Evolutionary conservation across 768 basidiomycete species (phyloP).

Genomic region (Obba rivulosa): DNA sequence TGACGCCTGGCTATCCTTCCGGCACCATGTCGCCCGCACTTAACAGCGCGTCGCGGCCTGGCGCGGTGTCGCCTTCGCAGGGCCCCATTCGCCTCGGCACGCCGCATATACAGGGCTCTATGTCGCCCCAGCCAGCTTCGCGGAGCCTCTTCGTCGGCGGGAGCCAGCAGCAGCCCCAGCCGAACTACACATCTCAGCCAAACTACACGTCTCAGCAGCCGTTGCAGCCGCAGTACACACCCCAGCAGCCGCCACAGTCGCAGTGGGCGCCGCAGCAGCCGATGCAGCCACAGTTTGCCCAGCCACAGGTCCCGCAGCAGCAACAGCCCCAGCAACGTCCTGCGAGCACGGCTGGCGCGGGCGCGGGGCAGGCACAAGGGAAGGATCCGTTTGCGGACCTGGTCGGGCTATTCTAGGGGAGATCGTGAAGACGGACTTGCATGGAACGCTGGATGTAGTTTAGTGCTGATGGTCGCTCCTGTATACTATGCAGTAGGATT

Average conservation of each 20-base stretch:
- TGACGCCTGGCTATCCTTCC: neutral
- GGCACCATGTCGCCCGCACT: constrained; percentile 2
- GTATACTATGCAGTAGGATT: too few species aligned
- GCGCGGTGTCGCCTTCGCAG: constrained; percentile 10
- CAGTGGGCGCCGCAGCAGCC: constrained; percentile 13
- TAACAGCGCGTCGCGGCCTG: neutral
- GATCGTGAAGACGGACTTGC: neutral
- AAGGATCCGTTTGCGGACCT: constrained; percentile 88
- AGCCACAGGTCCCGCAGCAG: constrained; percentile 12
- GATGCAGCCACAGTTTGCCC: constrained; percentile 9
- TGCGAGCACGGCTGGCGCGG: constrained; percentile 15
- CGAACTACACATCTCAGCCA: constrained; percentile 3
- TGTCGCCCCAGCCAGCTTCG: too few species aligned
- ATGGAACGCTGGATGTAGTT: too few species aligned
- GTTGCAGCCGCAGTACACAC: constrained; percentile 10
- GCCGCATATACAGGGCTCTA: constrained; percentile 21
- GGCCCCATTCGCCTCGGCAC: constrained; percentile 27
- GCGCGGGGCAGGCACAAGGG: constrained; percentile 23
- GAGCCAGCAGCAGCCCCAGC: constrained; percentile 3
- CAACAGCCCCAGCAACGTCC: constrained; percentile 11
- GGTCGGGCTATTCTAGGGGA: constrained; percentile 59
- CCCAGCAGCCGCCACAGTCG: constrained; percentile 3
- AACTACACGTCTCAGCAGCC: constrained; percentile 2
- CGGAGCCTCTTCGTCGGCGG: constrained; percentile 2
- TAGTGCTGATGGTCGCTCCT: too few species aligned